phyloP scores from a whole-genome alignment of 1,284 basidiomycete species.

The Trametes sp. region DNA sequence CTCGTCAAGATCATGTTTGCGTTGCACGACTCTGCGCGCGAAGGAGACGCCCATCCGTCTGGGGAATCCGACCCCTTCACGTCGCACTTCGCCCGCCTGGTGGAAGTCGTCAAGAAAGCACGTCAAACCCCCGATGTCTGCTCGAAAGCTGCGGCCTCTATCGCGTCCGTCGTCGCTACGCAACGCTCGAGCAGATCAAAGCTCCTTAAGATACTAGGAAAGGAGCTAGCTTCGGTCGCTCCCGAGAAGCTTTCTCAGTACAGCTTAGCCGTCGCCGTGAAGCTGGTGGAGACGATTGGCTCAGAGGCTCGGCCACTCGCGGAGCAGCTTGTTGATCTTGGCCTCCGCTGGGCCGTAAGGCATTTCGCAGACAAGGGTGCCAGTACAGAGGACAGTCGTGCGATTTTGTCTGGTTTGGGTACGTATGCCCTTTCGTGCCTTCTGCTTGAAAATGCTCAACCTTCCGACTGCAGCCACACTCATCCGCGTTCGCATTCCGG shows the following conservation, averaged over 20 bases:
- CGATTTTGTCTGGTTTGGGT: slow-evolving; percentile 5
- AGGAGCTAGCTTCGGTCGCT: slow-evolving; percentile 14
- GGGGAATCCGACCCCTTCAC: slow-evolving; percentile 4
- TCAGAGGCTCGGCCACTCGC: slow-evolving; percentile 31
- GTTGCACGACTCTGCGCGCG: slow-evolving; percentile 27
- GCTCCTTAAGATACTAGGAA: slow-evolving; percentile 26
- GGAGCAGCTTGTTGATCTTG: slow-evolving; percentile 50
- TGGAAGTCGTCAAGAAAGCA: slow-evolving; percentile 21
- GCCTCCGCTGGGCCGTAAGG: slow-evolving; percentile 58
- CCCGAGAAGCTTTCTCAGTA: slow-evolving; percentile 26
- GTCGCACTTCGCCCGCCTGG: slow-evolving; percentile 32
- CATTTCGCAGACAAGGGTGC: slow-evolving; percentile 45
- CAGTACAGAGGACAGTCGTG: slow-evolving; percentile 30
- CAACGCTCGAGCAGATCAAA: slow-evolving; percentile 25
- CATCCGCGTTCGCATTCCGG: slow-evolving; percentile 17
- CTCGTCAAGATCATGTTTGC: slow-evolving; percentile 29
- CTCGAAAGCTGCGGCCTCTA: slow-evolving; percentile 22
- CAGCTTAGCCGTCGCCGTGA: slow-evolving; percentile 16
- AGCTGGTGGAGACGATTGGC: slow-evolving; percentile 5
- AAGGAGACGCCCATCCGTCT: not conserved
- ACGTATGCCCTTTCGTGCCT: not conserved
- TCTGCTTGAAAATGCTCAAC: not conserved
- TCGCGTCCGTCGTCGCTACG: slow-evolving; percentile 23
- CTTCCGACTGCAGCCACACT: slow-evolving; percentile 5
- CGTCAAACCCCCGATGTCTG: slow-evolving; percentile 17